Conservation (phyloP, 2,329 filamentous ascomycete species). For the Pestalotiopsis sp. region DNA sequence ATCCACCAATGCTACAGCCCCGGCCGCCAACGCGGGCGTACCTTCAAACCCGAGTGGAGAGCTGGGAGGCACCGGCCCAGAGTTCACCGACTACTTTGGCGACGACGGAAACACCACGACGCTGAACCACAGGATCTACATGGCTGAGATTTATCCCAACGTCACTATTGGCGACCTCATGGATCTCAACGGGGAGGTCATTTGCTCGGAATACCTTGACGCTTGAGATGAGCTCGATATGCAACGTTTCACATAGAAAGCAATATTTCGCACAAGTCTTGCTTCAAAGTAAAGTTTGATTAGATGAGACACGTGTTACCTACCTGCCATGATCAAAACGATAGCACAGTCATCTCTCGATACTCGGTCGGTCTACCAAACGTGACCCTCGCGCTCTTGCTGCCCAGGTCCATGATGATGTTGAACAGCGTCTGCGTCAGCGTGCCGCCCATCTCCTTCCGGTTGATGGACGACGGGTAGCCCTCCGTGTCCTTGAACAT, state of each 20-base stretch:
- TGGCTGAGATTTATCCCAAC: constrained; percentile 29
- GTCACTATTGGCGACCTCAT: constrained; percentile 30
- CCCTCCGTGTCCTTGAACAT: constrained; percentile 32
- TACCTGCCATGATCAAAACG: constrained; percentile 19
- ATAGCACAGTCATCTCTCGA: constrained; percentile 20
- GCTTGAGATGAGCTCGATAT: neutral
- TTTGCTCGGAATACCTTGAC: constrained; percentile 22
- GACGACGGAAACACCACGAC: constrained; percentile 8
- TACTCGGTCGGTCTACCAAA: constrained; percentile 34
- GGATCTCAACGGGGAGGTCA: constrained; percentile 18
- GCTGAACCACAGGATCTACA: constrained; percentile 9
- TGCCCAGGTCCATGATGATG: constrained; percentile 33
- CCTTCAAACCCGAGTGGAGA: neutral
- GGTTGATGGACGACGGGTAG: constrained; percentile 32
- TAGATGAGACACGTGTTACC: neutral
- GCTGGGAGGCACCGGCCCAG: constrained; percentile 6
- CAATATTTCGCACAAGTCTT: too few species aligned
- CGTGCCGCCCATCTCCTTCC: constrained; percentile 24
- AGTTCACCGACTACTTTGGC: constrained; percentile 20
- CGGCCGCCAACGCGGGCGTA: neutral
- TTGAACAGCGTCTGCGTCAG: constrained; percentile 34
- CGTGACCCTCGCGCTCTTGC: constrained; percentile 28
- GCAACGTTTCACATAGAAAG: too few species aligned
- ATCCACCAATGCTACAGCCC: neutral
- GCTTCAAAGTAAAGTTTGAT: neutral